phyloP scores from a whole-genome alignment of 192 early-diverging fungal species.

The Backusella circina region DNA sequence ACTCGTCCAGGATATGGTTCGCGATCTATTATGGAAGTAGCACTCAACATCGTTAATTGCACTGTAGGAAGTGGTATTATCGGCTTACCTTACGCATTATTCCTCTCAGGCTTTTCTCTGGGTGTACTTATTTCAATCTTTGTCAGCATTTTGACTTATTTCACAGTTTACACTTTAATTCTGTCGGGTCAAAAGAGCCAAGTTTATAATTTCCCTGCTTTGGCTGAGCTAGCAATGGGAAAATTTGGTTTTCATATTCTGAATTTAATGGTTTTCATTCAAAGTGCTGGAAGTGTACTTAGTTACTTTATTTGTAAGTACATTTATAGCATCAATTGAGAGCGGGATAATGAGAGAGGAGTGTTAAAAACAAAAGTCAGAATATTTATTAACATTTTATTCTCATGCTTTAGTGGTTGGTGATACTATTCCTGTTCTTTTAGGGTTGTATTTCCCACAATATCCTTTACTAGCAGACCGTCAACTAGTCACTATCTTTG shows the following conservation, averaged over 20 bases:
- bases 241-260: conserved; percentile 46
- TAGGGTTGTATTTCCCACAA: conserved; percentile 29
- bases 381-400: conserved; percentile 3
- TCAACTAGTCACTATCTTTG: conserved; percentile 35
- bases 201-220: conserved; percentile 49
- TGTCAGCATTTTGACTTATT: conserved; percentile 43
- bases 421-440: conserved; percentile 44
- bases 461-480: conserved; percentile 25
- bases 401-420: conserved; percentile 32
- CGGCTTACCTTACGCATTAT: conserved; percentile 62
- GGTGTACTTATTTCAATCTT: conserved; percentile 46
- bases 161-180: conserved; percentile 53
- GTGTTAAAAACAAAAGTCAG: background rate
- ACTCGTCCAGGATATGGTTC: conserved; percentile 35
- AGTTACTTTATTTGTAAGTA: conserved; percentile 55
- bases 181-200: conserved; percentile 45
- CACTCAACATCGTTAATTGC: conserved; percentile 66
- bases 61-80: conserved; percentile 67
- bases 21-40: conserved; percentile 31
- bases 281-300: conserved; percentile 55
- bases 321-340: background rate
- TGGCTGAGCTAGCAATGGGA: conserved; percentile 53
- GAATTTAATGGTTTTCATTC: conserved; percentile 54
- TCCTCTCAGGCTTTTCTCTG: conserved; percentile 55
- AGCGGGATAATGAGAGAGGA: background rate